Evolutionary conservation across 257 asterid species (phyloP).

Genomic region (Nicotiana benthamiana): DNA sequence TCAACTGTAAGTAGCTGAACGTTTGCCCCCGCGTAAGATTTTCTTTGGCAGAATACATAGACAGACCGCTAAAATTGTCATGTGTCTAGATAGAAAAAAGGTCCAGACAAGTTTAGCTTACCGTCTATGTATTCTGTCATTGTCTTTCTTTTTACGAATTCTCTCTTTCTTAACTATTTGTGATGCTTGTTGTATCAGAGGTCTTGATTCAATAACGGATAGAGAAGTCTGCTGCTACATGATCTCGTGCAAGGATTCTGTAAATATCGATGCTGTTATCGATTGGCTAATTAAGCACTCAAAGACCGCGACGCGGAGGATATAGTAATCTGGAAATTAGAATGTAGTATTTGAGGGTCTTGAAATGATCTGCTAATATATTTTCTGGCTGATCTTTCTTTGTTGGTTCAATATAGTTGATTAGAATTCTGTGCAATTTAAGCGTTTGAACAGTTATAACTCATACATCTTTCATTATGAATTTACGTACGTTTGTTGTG

Average conservation of each 20-base stretch:
- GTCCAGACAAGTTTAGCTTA: background rate
- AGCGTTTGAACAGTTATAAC: background rate
- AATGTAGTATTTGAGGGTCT: background rate
- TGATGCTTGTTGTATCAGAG: constrained; percentile 30
- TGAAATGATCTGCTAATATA: background rate
- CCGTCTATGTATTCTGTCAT: background rate
- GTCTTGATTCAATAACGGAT: constrained; percentile 44
- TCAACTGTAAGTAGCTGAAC: constrained; percentile 57
- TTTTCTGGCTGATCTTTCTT: background rate
- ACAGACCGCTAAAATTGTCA: background rate
- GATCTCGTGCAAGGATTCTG: constrained; percentile 88
- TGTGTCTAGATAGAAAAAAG: background rate
- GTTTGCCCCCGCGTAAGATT: background rate
- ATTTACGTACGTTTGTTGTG: background rate
- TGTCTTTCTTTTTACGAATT: background rate
- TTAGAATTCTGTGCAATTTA: background rate
- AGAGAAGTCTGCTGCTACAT: constrained; percentile 94
- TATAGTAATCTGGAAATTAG: background rate
- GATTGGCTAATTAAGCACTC: constrained; percentile 89
- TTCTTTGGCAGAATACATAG: background rate
- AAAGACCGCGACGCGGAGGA: constrained; percentile 30
- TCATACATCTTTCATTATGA: background rate
- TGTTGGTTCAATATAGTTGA: background rate
- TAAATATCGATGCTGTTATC: constrained; percentile 68
- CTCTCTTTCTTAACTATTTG: background rate